Base-by-base conservation (phyloP, 768 basidiomycete species). In the Cyclocybe cylindracea region DNA sequence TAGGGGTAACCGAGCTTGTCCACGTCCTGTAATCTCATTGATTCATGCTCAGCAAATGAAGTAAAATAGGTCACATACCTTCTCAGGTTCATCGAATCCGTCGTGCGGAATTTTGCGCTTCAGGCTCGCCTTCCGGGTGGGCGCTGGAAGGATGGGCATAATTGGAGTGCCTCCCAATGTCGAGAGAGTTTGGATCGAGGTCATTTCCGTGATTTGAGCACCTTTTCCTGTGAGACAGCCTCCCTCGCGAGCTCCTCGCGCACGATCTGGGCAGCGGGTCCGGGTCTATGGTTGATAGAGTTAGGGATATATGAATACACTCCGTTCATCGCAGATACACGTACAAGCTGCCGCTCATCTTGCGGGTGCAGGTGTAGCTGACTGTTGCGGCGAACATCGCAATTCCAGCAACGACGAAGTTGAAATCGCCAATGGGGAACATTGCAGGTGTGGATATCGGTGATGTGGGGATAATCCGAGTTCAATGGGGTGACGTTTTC, bases 361-460 rank as follows among this genome's bases (percentile, higher is more conserved):
- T 77, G 45, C 81, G 78, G 16, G 77, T 68, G n/a, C n/a, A 83
- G 3, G 80, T 78, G 56, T 84, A 85, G 44, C 83, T 18, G n/a
- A 84, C 74, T 10, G 79, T 80, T 7, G 82, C 83, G 48, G 83
- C 82, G 56, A 84, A 75, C 11, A 82, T n/a, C n/a, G 83, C 82
- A 50, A 85, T 70, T 54, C 82, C 79, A 46, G 76, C 79, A 49
- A 82, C 74, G 29, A 82, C 76, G 52, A 81, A 71, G 65, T 78
- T 82, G 62, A 82, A 71, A 54, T 84, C 83, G 46, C 69, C 69
- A 11, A 77, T 70, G 45, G 79, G 78, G 54, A 83, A 65, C 78
- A 80, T 83, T 36, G 36, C 31, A 31, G 40, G 36, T 50, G 41
- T 34, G 29, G 37, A 40, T 37, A 39, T 34, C 33, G 39, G 44